These are phyloP conservation scores for Aaosphaeria pasadenensis DNA, from an alignment of 2,329 filamentous ascomycete genomes.

Conservation along the genomic window DNA sequence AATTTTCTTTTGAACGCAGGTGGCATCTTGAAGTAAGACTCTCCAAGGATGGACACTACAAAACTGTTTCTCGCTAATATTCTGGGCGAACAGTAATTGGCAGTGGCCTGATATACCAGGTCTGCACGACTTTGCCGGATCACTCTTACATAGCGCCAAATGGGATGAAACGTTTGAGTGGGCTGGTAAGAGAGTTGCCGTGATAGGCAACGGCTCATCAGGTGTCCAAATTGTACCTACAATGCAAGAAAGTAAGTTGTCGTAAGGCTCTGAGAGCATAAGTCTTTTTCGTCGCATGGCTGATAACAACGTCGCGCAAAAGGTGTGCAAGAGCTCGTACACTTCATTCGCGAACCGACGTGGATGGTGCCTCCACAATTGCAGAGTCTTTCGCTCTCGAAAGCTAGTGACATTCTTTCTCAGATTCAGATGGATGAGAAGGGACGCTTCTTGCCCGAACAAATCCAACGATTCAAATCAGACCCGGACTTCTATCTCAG, in stretches of 20 bases:
- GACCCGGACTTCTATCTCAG: background rate
- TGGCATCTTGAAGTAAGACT: constrained; percentile 47
- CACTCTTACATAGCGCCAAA: constrained; percentile 53
- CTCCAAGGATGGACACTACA: background rate
- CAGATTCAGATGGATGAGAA: background rate
- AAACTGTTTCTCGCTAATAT: background rate
- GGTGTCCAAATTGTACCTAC: constrained; percentile 30
- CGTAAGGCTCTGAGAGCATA: constrained; percentile 1
- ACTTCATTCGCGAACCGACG: constrained; percentile 50
- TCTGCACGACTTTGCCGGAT: constrained; percentile 49
- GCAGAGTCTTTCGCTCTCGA: background rate
- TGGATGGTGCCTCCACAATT: constrained; percentile 47
- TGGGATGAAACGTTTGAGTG: constrained; percentile 54
- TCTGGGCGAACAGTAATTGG: constrained; percentile 34
- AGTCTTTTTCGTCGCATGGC: constrained; percentile 5
- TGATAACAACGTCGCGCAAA: constrained; percentile 45
- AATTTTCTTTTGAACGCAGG: constrained; percentile 50
- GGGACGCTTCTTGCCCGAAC: background rate
- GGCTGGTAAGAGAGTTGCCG: constrained; percentile 46
- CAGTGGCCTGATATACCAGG: constrained; percentile 54
- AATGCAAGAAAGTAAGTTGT: background rate
- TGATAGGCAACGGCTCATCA: constrained; percentile 53
- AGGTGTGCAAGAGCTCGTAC: constrained; percentile 43
- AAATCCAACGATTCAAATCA: background rate
- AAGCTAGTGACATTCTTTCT: background rate